Evolutionary conservation across 768 basidiomycete genomes (phyloP).

Genomic region (Auricularia cornea): DNA sequence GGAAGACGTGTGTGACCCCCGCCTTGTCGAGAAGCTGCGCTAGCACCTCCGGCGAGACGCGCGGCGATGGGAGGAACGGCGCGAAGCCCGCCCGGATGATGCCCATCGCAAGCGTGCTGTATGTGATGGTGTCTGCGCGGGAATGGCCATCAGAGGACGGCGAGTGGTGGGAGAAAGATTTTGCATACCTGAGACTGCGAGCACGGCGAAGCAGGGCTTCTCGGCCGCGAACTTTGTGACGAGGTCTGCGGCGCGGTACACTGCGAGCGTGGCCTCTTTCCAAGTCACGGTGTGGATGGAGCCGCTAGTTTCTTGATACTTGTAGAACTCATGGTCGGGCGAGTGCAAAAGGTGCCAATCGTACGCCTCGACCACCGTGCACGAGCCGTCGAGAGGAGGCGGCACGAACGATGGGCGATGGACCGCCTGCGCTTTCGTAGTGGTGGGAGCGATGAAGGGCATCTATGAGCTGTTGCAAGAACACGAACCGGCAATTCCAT

Average conservation of each 20-base stretch:
- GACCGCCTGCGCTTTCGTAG: constrained; percentile 14
- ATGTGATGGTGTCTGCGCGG: constrained; percentile 26
- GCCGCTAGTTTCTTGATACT: background rate
- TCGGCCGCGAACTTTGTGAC: background rate
- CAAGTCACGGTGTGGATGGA: background rate
- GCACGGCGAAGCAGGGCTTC: constrained; percentile 4
- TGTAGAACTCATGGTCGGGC: constrained; percentile 22
- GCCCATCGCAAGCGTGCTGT: constrained; percentile 6
- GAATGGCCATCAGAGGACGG: no score
- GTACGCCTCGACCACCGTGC: constrained; percentile 26
- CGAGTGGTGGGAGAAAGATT: no score
- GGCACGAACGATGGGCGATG: constrained; percentile 24
- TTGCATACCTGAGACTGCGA: constrained; percentile 5
- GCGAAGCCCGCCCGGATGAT: constrained; percentile 12
- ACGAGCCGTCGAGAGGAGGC: constrained; percentile 27
- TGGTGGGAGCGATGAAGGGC: background rate
- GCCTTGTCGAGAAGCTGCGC: constrained; percentile 36
- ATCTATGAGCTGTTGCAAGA: no score
- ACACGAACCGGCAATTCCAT: no score
- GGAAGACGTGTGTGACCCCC: constrained; percentile 21
- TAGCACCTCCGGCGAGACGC: constrained; percentile 39
- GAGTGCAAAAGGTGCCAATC: constrained; percentile 23
- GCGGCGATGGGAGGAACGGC: constrained; percentile 29
- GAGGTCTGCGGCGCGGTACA: background rate
- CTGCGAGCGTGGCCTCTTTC: background rate